Evolutionary conservation across 768 basidiomycete species (phyloP).

Genomic region (Goffeauzyma gilvescens): DNA sequence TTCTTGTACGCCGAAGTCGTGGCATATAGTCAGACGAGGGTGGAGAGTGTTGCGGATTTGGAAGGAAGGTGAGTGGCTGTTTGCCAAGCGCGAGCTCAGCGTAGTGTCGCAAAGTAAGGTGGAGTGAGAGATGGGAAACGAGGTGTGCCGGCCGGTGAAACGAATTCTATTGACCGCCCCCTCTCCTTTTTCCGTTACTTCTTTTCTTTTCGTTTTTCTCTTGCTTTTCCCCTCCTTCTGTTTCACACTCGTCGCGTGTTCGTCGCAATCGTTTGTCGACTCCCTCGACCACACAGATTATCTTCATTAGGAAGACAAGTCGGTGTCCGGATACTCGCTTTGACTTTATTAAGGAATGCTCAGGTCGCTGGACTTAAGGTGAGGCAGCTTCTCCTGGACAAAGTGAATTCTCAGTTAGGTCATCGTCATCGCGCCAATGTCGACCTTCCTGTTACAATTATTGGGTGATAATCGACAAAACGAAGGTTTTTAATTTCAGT

Average conservation of each 20-base stretch:
- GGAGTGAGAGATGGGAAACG: not conserved
- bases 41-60: slow-evolving; percentile 82
- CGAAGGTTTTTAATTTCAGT: too few species aligned
- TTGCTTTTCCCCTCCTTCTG: not conserved
- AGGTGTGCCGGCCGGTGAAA: not conserved
- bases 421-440: too few species aligned
- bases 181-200: not conserved
- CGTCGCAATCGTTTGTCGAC: too few species aligned
- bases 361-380: slow-evolving; percentile 26
- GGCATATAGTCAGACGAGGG: slow-evolving; percentile 88
- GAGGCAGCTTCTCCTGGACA: slow-evolving; percentile 5
- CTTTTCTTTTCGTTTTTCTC: not conserved
- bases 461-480: too few species aligned
- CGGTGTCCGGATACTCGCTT: slow-evolving; percentile 53
- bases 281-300: slow-evolving; percentile 52
- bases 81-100: not conserved
- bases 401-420: too few species aligned
- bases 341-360: slow-evolving; percentile 28
- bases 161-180: not conserved
- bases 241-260: too few species aligned
- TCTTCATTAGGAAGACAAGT: slow-evolving; percentile 85
- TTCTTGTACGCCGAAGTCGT: slow-evolving; percentile 88
- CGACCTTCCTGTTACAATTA: too few species aligned
- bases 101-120: too few species aligned
- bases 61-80: slow-evolving; percentile 53